A percentile compares a stretch with the other conserved stretches of the same genome.
Evolutionary conservation across 305 asterid genomes (phyloP).

Genomic region (Plantago lanceolata): DNA sequence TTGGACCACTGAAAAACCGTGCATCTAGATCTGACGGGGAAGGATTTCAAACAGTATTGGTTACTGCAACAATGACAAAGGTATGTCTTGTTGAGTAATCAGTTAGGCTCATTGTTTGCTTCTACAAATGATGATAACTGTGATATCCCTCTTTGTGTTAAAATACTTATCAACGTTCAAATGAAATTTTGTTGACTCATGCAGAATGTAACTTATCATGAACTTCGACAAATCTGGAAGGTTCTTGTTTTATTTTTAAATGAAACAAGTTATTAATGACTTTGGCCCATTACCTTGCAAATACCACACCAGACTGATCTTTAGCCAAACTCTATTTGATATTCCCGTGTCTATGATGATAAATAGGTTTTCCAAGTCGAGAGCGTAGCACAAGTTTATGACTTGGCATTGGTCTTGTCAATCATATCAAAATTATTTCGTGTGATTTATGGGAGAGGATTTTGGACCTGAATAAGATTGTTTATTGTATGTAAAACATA

Average conservation of each 20-base stretch:
- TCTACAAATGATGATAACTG: not conserved
- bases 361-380: no score
- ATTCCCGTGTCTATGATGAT: no score
- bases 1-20: slow-evolving; percentile 82
- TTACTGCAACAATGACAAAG: slow-evolving; percentile 98
- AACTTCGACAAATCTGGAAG: not conserved
- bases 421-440: not conserved
- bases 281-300: no score
- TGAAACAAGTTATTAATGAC: no score
- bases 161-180: slow-evolving; percentile 6
- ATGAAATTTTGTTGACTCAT: not conserved
- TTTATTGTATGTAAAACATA: not conserved
- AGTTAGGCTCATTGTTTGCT: slow-evolving; percentile 8
- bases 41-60: slow-evolving; percentile 88
- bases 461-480: not conserved
- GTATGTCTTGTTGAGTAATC: slow-evolving; percentile 34
- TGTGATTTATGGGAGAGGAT: no score
- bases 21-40: slow-evolving; percentile 57
- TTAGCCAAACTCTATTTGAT: no score
- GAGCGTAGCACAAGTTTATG: not conserved
- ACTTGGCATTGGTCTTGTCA: not conserved
- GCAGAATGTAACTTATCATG: no score
- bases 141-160: not conserved
- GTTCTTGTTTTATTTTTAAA: no score
- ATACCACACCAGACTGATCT: no score